These are phyloP conservation scores for Saccharum spontaneum DNA, from an alignment of 176 grass and related monocot species.

Conservation along the genomic window DNA sequence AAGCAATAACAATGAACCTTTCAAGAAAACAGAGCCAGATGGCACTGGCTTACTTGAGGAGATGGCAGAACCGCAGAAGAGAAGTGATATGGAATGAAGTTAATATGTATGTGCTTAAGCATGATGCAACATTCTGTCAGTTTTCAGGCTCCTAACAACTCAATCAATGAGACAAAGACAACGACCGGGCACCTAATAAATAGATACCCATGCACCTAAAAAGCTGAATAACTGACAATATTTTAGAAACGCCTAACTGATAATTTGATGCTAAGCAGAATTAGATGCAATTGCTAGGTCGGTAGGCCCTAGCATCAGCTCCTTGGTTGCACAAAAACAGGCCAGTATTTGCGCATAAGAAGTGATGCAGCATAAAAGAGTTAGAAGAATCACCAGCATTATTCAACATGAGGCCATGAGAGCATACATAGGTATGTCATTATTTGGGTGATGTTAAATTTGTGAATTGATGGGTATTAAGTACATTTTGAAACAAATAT, in stretches of 20 bases:
- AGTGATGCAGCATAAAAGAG: not conserved
- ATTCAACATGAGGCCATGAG: not conserved
- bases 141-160: constrained; percentile 6
- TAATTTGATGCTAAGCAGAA: not conserved
- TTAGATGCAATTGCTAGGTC: not conserved
- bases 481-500: not conserved
- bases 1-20: not conserved
- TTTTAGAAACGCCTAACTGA: not conserved
- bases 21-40: not conserved
- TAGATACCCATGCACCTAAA: not conserved
- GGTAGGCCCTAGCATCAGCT: not conserved
- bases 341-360: not conserved
- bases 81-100: not conserved
- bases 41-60: not conserved
- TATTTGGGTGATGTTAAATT: not conserved
- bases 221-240: not conserved
- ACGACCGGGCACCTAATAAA: not conserved
- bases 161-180: not conserved
- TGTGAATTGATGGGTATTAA: not conserved
- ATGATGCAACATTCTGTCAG: not conserved
- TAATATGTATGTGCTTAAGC: not conserved
- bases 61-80: not conserved
- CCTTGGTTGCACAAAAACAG: not conserved
- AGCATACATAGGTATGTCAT: not conserved
- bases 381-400: not conserved